Evolutionary conservation across 2,329 filamentous ascomycete species (phyloP).

Genomic region (Sporothrix brasiliensis): DNA sequence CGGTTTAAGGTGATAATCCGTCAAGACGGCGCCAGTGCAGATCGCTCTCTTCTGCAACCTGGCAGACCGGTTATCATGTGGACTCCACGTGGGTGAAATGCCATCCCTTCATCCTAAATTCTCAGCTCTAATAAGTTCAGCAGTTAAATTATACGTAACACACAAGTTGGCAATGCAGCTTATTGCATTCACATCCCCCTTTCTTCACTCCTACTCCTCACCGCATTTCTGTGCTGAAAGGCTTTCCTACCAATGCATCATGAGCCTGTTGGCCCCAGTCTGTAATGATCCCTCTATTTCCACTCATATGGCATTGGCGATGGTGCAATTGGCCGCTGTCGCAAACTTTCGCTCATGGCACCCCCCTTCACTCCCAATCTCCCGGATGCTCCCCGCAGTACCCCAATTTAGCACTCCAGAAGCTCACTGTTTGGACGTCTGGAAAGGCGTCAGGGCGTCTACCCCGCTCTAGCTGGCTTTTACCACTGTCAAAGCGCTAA

Average conservation of each 20-base stretch:
- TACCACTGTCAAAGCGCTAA: slow-evolving; percentile 20
- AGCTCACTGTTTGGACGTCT: not conserved
- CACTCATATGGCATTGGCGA: not conserved
- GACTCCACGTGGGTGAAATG: slow-evolving; percentile 5
- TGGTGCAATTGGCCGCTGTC: not conserved
- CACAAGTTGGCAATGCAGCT: too few species aligned
- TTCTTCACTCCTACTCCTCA: too few species aligned
- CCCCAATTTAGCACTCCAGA: not conserved
- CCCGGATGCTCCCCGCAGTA: slow-evolving; percentile 30
- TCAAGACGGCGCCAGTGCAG: not conserved
- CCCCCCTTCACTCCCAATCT: too few species aligned
- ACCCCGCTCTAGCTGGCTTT: slow-evolving; percentile 21
- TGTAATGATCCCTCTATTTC: too few species aligned
- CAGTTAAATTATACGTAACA: too few species aligned
- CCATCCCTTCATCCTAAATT: not conserved
- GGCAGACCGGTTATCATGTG: not conserved
- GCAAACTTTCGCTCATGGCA: too few species aligned
- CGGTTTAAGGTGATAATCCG: not conserved
- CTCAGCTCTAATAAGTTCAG: too few species aligned
- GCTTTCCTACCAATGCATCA: too few species aligned
- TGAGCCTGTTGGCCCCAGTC: too few species aligned
- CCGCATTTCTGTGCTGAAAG: too few species aligned
- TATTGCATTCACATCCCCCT: too few species aligned
- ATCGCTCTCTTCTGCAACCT: not conserved
- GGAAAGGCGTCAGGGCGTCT: not conserved